phyloP scores from a whole-genome alignment of 371 early-diverging fungal genomes.

The Nematocida homosporus region DNA sequence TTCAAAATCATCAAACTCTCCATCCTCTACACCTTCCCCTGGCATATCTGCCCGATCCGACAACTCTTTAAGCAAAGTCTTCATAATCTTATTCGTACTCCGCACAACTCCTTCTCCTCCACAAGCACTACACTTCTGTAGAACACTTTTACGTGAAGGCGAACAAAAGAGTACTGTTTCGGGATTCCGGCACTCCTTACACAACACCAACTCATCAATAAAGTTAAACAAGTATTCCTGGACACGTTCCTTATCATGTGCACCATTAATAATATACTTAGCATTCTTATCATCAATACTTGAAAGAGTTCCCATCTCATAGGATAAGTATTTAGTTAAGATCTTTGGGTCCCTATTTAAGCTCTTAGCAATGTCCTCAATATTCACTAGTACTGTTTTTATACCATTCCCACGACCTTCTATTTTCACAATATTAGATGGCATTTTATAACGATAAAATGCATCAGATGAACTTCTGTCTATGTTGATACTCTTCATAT shows the following conservation, averaged over 20 bases:
- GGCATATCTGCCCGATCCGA: constrained; percentile 14
- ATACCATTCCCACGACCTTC: constrained; percentile 97
- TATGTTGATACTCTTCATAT: constrained; percentile 54
- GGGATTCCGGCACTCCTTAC: constrained; percentile 87
- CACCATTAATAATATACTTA: constrained; percentile 90
- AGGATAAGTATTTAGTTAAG: constrained; percentile 84
- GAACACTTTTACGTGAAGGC: constrained; percentile 26
- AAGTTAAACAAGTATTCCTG: constrained; percentile 83
- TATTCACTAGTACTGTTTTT: constrained; percentile 94
- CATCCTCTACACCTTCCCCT: not conserved
- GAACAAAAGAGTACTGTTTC: constrained; percentile 81
- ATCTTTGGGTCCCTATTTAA: constrained; percentile 80
- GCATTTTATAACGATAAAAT: constrained; percentile 99
- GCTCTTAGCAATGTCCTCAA: constrained; percentile 84
- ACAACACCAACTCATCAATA: constrained; percentile 90
- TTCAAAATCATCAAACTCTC: constrained; percentile 36
- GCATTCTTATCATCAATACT: constrained; percentile 76
- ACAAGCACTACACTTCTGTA: constrained; percentile 65
- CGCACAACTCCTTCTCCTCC: constrained; percentile 53
- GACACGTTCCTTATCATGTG: constrained; percentile 80
- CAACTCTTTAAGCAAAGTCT: constrained; percentile 59
- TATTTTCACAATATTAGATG: constrained; percentile 72
- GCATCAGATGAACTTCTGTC: constrained; percentile 71
- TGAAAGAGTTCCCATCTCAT: constrained; percentile 83
- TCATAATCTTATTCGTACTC: constrained; percentile 56